Evolutionary conservation across 306 rosid species (phyloP).

Genomic region (Sicyos baderoa): DNA sequence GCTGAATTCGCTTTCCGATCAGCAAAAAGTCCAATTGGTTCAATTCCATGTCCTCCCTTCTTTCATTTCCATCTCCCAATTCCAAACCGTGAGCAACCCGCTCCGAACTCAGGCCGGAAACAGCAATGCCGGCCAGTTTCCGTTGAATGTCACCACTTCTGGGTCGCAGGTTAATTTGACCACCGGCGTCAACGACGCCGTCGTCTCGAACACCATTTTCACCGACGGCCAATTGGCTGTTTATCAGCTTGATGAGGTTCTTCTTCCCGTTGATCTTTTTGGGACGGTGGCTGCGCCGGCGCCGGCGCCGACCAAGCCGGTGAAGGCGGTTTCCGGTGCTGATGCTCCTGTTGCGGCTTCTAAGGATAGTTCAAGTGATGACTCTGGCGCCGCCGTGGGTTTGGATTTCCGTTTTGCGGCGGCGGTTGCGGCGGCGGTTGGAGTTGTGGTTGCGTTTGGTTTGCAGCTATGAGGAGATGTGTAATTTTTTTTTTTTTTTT

Average conservation of each 20-base stretch:
- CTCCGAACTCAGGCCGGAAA: slow-evolving; percentile 82
- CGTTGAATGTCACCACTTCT: slow-evolving; percentile 73
- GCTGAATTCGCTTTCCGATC: slow-evolving; percentile 54
- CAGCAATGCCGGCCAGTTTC: slow-evolving; percentile 57
- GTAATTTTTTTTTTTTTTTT: too few species aligned
- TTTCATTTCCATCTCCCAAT: slow-evolving; percentile 52
- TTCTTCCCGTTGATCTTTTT: slow-evolving; percentile 64
- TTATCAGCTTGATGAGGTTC: slow-evolving; percentile 75
- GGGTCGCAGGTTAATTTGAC: slow-evolving; percentile 77
- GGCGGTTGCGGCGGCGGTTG: background rate
- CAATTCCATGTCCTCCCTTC: slow-evolving; percentile 70
- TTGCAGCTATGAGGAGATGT: slow-evolving; percentile 15
- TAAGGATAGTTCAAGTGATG: slow-evolving; percentile 17
- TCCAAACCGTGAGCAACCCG: slow-evolving; percentile 78
- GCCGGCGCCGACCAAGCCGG: slow-evolving; percentile 45
- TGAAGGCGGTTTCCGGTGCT: slow-evolving; percentile 40
- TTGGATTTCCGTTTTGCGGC: background rate
- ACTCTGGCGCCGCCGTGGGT: slow-evolving; percentile 34
- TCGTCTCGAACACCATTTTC: slow-evolving; percentile 55
- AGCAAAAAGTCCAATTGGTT: slow-evolving; percentile 56
- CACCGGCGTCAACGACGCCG: slow-evolving; percentile 64
- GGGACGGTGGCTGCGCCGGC: slow-evolving; percentile 37
- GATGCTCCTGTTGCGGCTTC: slow-evolving; percentile 49
- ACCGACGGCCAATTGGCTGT: slow-evolving; percentile 61
- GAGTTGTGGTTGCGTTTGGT: slow-evolving; percentile 17